Conservation (phyloP, 306 rosid genomes). For the Trifolium pratense region DNA sequence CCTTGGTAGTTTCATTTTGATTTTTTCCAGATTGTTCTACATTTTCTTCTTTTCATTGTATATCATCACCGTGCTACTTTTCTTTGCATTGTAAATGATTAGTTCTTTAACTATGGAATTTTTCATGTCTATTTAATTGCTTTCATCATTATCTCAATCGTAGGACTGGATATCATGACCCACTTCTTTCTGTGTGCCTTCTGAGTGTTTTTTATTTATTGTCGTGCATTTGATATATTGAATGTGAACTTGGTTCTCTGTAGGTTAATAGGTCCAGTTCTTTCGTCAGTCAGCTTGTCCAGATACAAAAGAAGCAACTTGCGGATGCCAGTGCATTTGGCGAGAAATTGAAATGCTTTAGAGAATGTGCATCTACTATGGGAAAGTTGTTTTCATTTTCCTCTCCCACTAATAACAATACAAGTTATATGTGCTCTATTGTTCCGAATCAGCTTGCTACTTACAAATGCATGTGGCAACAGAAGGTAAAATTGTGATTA, state of each 20-base stretch:
- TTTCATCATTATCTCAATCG: background rate
- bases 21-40: background rate
- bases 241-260: slow-evolving; percentile 34
- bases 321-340: slow-evolving; percentile 61
- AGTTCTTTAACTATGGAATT: slow-evolving; percentile 5
- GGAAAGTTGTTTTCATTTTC: slow-evolving; percentile 56
- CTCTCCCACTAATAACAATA: slow-evolving; percentile 43
- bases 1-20: background rate
- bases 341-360: slow-evolving; percentile 61
- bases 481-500: slow-evolving; percentile 54
- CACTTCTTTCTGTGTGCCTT: background rate
- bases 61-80: background rate
- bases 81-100: slow-evolving; percentile 2
- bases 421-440: slow-evolving; percentile 42
- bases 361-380: slow-evolving; percentile 59
- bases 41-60: background rate
- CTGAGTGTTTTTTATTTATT: background rate
- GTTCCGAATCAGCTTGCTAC: slow-evolving; percentile 58
- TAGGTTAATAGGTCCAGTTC: slow-evolving; percentile 71
- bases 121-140: slow-evolving; percentile 18
- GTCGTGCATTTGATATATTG: background rate
- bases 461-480: slow-evolving; percentile 85
- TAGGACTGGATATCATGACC: slow-evolving; percentile 15
- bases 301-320: slow-evolving; percentile 75
- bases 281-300: slow-evolving; percentile 70